phyloP scores from a whole-genome alignment of 441 rosid species.

The Populus hybrid region DNA sequence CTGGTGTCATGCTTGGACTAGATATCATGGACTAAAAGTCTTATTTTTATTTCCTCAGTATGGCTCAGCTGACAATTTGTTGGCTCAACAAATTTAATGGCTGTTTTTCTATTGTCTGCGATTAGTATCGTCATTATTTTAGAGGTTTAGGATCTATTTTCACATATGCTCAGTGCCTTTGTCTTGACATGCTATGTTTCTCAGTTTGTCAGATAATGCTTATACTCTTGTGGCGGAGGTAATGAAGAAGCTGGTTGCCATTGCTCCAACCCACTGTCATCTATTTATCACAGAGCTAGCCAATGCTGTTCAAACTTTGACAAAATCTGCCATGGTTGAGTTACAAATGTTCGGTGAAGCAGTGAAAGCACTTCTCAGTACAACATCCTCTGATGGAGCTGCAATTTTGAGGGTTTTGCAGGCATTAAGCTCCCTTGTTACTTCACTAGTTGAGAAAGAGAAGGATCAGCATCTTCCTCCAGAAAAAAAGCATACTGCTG shows the following conservation, averaged over 20 bases:
- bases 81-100: neutral
- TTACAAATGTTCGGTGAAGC: constrained; percentile 80
- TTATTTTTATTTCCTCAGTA: neutral
- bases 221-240: constrained; percentile 89
- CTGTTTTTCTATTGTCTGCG: neutral
- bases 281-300: constrained; percentile 84
- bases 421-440: constrained; percentile 80
- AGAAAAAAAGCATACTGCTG: constrained; percentile 51
- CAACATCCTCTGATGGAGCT: constrained; percentile 76
- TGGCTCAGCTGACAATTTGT: neutral
- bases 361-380: constrained; percentile 40
- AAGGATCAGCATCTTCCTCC: constrained; percentile 48
- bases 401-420: constrained; percentile 90
- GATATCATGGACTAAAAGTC: neutral
- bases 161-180: neutral
- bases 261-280: constrained; percentile 79
- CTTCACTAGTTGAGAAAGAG: constrained; percentile 54
- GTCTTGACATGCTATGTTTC: constrained; percentile 22
- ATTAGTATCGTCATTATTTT: neutral
- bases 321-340: constrained; percentile 84
- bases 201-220: constrained; percentile 95
- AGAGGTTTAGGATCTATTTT: neutral
- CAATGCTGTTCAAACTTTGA: constrained; percentile 65
- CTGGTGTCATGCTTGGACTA: neutral
- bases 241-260: constrained; percentile 81